A percentile compares a stretch with the other conserved stretches of the same genome.
Evolutionary conservation across 345 rosid species (phyloP).

Genomic region (Excoecaria cochinchinensis): DNA sequence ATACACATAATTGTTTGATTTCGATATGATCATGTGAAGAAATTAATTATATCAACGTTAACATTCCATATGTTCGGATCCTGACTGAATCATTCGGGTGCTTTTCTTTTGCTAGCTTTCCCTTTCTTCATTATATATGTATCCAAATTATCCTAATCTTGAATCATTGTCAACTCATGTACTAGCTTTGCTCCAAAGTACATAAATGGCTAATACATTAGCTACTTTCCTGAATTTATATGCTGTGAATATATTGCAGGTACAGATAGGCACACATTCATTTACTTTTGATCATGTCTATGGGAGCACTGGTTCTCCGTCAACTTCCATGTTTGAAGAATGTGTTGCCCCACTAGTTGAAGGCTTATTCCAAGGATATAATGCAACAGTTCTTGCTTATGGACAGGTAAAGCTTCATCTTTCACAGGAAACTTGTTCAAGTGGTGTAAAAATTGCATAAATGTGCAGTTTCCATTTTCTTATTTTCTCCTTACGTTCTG

Average conservation of each 20-base stretch:
- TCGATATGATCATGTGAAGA: not conserved
- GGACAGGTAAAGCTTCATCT: conserved; percentile 69
- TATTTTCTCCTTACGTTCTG: conserved; percentile 17
- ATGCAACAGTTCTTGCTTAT: conserved; percentile 98
- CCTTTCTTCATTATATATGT: not conserved
- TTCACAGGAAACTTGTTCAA: conserved; percentile 6
- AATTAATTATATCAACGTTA: not conserved
- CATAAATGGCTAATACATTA: not conserved
- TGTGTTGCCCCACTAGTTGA: conserved; percentile 85
- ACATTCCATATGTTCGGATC: not conserved
- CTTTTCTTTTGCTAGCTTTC: not conserved
- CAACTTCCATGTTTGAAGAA: conserved; percentile 87
- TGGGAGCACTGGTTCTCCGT: conserved; percentile 78
- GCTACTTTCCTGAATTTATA: not conserved
- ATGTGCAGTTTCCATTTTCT: conserved; percentile 10
- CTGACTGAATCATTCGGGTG: not conserved
- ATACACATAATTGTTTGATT: not conserved
- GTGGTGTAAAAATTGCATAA: not conserved
- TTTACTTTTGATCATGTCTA: conserved; percentile 98
- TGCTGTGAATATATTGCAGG: conserved; percentile 44
- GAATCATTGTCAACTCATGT: not conserved
- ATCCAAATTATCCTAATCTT: not conserved
- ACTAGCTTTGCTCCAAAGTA: not conserved
- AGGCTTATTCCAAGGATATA: conserved; percentile 97
- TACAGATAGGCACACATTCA: conserved; percentile 92